phyloP scores from a whole-genome alignment of 805 yeast genomes.

The Metschnikowia orientalis region DNA sequence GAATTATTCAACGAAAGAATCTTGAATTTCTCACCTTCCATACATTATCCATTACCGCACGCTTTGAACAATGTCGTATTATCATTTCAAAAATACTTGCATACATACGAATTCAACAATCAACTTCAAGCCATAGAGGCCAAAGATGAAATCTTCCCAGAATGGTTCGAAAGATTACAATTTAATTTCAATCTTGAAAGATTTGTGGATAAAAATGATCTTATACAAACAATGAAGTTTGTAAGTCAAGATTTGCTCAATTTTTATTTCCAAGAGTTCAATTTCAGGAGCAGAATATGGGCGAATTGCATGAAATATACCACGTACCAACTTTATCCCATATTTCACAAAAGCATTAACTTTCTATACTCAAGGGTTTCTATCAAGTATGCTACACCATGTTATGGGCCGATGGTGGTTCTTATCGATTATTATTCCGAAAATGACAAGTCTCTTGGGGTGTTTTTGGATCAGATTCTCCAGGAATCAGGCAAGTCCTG shows the following conservation, averaged over 20 bases:
- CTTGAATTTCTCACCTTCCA: constrained; percentile 82
- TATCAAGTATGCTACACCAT: constrained; percentile 81
- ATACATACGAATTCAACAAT: constrained; percentile 19
- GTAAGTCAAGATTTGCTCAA: constrained; percentile 34
- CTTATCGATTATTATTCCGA: constrained; percentile 87
- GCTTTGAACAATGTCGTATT: constrained; percentile 52
- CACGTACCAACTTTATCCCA: constrained; percentile 39
- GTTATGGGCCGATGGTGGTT: constrained; percentile 84
- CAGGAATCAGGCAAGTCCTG: constrained; percentile 64
- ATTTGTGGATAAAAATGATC: constrained; percentile 31
- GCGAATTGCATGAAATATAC: constrained; percentile 33
- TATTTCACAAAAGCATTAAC: constrained; percentile 70
- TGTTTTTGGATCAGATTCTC: constrained; percentile 76
- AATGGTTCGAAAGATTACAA: constrained; percentile 24
- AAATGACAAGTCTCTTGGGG: constrained; percentile 85
- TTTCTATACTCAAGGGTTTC: constrained; percentile 80
- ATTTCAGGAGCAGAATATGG: constrained; percentile 46
- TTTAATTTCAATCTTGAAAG: constrained; percentile 23
- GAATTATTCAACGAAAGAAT: constrained; percentile 44
- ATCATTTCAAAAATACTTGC: constrained; percentile 39
- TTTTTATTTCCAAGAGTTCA: constrained; percentile 49
- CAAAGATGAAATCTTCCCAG: constrained; percentile 25
- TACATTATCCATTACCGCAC: constrained; percentile 66
- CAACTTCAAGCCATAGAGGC: constrained; percentile 20
- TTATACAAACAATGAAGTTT: constrained; percentile 34